Percentiles rank a stretch among this genome's conserved stretches.
phyloP scores from a whole-genome alignment of 495 filamentous ascomycete species.

The Hyphodiscus hymeniophilus region DNA sequence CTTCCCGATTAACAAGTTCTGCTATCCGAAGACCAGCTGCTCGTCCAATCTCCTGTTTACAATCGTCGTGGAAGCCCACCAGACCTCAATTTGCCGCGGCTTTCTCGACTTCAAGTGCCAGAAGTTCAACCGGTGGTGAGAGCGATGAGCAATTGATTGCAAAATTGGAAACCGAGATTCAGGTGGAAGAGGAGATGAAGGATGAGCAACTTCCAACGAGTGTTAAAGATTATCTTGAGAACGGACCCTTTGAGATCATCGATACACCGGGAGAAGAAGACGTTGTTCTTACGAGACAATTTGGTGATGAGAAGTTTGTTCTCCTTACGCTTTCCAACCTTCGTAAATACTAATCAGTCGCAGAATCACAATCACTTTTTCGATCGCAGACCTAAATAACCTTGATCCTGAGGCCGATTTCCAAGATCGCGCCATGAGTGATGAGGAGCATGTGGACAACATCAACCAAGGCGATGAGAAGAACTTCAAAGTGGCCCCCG shows the following conservation, averaged over 20 bases:
- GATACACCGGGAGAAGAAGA: slow-evolving; percentile 81
- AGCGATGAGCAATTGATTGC: slow-evolving; percentile 64
- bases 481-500: slow-evolving; percentile 16
- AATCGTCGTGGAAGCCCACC: slow-evolving; percentile 42
- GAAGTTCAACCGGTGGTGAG: slow-evolving; percentile 51
- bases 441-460: slow-evolving; percentile 18
- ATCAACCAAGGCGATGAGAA: slow-evolving; percentile 17
- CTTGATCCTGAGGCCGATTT: slow-evolving; percentile 52
- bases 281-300: slow-evolving; percentile 72
- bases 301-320: slow-evolving; percentile 78
- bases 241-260: slow-evolving; percentile 61
- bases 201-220: slow-evolving; percentile 49
- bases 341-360: slow-evolving; percentile 13
- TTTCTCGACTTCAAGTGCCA: slow-evolving; percentile 62
- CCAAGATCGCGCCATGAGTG: slow-evolving; percentile 41
- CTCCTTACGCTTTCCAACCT: not conserved
- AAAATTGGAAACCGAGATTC: slow-evolving; percentile 71
- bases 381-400: slow-evolving; percentile 81
- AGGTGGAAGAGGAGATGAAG: slow-evolving; percentile 52
- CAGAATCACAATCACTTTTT: slow-evolving; percentile 88
- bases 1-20: slow-evolving; percentile 50
- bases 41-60: slow-evolving; percentile 29
- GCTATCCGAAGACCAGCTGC: slow-evolving; percentile 42
- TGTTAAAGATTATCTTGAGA: slow-evolving; percentile 67
- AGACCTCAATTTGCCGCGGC: slow-evolving; percentile 51